Percentiles rank a stretch among this genome's conserved stretches.
These are phyloP conservation scores for Brassica hybrid DNA, from an alignment of 441 rosid species.

Conservation along the genomic window DNA sequence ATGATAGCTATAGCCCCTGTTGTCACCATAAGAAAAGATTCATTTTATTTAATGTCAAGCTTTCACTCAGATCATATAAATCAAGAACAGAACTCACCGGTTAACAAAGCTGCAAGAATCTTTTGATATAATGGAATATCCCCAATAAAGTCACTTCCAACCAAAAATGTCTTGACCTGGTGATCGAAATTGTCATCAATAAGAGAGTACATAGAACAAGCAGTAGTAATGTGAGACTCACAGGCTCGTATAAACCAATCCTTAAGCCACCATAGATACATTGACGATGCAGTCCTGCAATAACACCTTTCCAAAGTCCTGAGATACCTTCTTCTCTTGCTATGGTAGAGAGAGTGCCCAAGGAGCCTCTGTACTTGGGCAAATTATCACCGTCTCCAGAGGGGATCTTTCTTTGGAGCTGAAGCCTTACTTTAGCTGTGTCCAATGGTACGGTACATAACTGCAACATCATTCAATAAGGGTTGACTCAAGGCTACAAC, in stretches of 20 bases:
- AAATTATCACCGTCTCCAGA: conserved; percentile 49
- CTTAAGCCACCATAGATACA: conserved; percentile 76
- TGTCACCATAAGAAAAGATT: conserved; percentile 7
- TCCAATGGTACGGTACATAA: conserved; percentile 75
- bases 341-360: conserved; percentile 63
- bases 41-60: not conserved
- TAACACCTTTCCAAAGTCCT: conserved; percentile 72
- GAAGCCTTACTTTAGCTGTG: conserved; percentile 80
- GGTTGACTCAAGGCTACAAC: conserved; percentile 6
- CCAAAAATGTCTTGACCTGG: conserved; percentile 72
- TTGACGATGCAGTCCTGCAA: conserved; percentile 77
- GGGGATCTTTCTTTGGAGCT: conserved; percentile 64
- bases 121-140: conserved; percentile 68
- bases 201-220: not conserved
- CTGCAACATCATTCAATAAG: conserved; percentile 43
- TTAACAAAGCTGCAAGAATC: conserved; percentile 72
- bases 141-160: conserved; percentile 67
- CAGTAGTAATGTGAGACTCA: conserved; percentile 44
- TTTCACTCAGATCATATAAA: not conserved
- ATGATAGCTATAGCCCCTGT: conserved; percentile 75
- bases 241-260: conserved; percentile 74
- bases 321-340: conserved; percentile 71
- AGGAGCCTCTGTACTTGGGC: conserved; percentile 64
- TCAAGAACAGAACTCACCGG: conserved; percentile 53
- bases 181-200: not conserved